Evolutionary conservation across 1,284 basidiomycete species (phyloP).

Genomic region (Tylopilus orsonianus): DNA sequence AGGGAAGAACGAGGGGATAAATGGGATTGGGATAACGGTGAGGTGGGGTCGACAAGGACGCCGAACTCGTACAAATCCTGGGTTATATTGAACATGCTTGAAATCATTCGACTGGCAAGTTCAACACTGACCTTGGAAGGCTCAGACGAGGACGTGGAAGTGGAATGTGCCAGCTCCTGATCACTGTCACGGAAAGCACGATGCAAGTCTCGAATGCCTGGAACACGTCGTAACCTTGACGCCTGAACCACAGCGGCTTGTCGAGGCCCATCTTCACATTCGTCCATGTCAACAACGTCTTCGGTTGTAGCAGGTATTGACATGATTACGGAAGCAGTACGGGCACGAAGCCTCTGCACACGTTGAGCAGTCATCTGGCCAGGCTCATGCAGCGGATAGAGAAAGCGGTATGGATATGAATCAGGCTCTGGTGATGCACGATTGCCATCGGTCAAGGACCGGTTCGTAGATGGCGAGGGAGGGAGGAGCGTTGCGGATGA

Average conservation of each 20-base stretch:
- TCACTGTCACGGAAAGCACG: conserved; percentile 23
- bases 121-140: conserved; percentile 23
- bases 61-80: conserved; percentile 27
- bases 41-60: conserved; percentile 13
- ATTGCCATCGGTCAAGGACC: conserved; percentile 7
- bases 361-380: conserved; percentile 28
- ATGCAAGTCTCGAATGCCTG: conserved; percentile 26
- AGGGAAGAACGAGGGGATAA: conserved; percentile 26
- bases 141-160: conserved; percentile 9
- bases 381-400: conserved; percentile 23
- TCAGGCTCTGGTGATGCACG: conserved; percentile 13
- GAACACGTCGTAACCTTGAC: conserved; percentile 26
- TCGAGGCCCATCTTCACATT: conserved; percentile 7
- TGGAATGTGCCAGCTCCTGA: conserved; percentile 6
- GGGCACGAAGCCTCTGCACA: conserved; percentile 26
- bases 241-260: background rate
- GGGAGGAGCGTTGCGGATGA: conserved; percentile 30
- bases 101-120: background rate
- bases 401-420: conserved; percentile 10
- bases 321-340: conserved; percentile 28
- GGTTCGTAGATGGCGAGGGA: background rate
- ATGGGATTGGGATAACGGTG: conserved; percentile 10
- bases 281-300: conserved; percentile 11
- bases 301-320: conserved; percentile 31
- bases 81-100: conserved; percentile 1